These are phyloP conservation scores for Alternaria novae-zelandiae DNA, from an alignment of 2,329 filamentous ascomycete genomes.

Conservation along the genomic window DNA sequence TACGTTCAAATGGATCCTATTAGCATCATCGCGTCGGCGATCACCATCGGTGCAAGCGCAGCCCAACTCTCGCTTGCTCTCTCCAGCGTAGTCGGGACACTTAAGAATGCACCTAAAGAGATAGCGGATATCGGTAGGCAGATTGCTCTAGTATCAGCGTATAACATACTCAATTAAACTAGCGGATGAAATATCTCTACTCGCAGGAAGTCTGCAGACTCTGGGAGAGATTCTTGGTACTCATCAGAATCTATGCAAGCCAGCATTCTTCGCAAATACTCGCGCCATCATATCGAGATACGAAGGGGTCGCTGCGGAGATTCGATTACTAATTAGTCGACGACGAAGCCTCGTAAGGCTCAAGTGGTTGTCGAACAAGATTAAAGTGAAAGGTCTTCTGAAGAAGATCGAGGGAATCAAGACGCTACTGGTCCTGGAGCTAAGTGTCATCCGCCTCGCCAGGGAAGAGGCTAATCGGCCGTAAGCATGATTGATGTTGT, in stretches of 20 bases:
- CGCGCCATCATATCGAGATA: not conserved
- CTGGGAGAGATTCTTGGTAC: not conserved
- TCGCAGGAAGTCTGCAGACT: constrained; percentile 3
- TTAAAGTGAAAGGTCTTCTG: constrained; percentile 21
- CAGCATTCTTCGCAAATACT: not conserved
- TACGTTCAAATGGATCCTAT: constrained; percentile 7
- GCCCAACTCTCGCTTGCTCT: constrained; percentile 24
- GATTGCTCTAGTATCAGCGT: too few species aligned
- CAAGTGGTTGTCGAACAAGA: constrained; percentile 21
- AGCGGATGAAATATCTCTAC: constrained; percentile 6
- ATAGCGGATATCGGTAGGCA: constrained; percentile 21
- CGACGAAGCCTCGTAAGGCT: constrained; percentile 14
- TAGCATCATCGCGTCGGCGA: constrained; percentile 10
- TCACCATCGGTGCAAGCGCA: constrained; percentile 22
- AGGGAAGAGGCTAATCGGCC: constrained; percentile 11
- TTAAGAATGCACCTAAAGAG: constrained; percentile 24
- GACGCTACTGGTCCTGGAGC: constrained; percentile 13
- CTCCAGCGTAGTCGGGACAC: constrained; percentile 19
- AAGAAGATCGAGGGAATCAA: constrained; percentile 32
- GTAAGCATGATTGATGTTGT: not conserved
- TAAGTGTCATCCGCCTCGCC: constrained; percentile 21
- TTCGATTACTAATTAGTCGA: constrained; percentile 4
- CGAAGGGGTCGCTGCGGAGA: not conserved
- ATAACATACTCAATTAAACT: not conserved
- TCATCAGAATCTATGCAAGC: not conserved